Conservation (phyloP, 345 rosid species). For the Moricandia moricandioides region DNA sequence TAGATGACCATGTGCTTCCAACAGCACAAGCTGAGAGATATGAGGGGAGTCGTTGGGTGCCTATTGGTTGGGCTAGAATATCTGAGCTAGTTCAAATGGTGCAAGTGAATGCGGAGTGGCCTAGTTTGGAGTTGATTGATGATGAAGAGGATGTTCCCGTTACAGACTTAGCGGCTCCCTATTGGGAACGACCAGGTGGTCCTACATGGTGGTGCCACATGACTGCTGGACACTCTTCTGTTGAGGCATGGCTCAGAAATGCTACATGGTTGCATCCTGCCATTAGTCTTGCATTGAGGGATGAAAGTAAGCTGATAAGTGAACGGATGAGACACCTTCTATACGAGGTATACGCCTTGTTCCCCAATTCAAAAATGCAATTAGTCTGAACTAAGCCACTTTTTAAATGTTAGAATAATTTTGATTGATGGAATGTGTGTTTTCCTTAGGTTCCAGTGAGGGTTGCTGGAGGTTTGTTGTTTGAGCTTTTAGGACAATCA, state of each 20-base stretch:
- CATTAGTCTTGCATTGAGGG: constrained; percentile 79
- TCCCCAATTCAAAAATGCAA: no score
- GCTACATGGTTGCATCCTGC: constrained; percentile 99
- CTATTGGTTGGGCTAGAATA: constrained; percentile 92
- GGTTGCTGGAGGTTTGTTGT: constrained; percentile 94
- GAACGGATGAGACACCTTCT: constrained; percentile 92
- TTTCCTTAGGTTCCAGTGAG: constrained; percentile 64
- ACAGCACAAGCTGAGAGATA: constrained; percentile 44
- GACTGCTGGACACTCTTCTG: constrained; percentile 55
- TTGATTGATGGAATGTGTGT: no score
- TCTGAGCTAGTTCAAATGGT: constrained; percentile 62
- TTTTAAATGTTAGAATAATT: no score
- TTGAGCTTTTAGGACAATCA: constrained; percentile 97
- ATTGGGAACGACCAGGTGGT: constrained; percentile 90
- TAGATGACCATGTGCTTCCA: constrained; percentile 37
- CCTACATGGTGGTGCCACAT: constrained; percentile 97
- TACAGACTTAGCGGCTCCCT: constrained; percentile 93
- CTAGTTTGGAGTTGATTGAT: constrained; percentile 48
- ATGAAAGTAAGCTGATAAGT: constrained; percentile 81
- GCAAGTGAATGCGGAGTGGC: constrained; percentile 70
- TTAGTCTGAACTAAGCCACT: no score
- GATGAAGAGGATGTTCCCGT: constrained; percentile 63
- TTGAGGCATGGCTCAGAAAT: constrained; percentile 61
- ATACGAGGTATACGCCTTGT: constrained; percentile 45
- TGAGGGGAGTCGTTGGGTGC: constrained; percentile 74